Evolutionary conservation across 2,329 filamentous ascomycete species (phyloP).

Genomic region (Pezicula radicicola): DNA sequence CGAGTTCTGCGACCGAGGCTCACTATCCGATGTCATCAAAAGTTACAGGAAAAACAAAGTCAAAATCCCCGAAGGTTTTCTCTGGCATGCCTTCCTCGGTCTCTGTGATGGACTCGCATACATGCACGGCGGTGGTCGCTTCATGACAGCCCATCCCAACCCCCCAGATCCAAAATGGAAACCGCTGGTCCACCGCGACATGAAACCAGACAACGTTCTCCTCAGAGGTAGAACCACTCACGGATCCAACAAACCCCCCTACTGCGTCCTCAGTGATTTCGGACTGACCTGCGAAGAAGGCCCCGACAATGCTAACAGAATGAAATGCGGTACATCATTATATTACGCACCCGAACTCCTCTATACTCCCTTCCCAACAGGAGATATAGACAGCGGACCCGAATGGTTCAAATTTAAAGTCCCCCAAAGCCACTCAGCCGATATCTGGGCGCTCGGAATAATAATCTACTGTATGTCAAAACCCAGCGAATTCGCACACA

Average conservation of each 20-base stretch:
- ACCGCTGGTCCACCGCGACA: constrained; percentile 24
- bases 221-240: constrained; percentile 19
- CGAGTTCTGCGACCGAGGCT: constrained; percentile 26
- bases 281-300: constrained; percentile 20
- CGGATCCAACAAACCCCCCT: constrained; percentile 18
- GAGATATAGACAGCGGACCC: neutral
- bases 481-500: neutral
- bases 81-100: constrained; percentile 25
- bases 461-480: neutral
- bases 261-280: constrained; percentile 25
- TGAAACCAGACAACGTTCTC: constrained; percentile 27
- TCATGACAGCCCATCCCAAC: constrained; percentile 5
- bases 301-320: constrained; percentile 1
- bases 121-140: constrained; percentile 14
- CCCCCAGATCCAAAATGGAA: constrained; percentile 12
- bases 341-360: constrained; percentile 22
- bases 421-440: neutral
- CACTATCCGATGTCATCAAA: constrained; percentile 17
- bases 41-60: constrained; percentile 8
- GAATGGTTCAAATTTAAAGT: neutral
- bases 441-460: neutral
- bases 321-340: constrained; percentile 8
- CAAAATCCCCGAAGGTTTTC: constrained; percentile 18
- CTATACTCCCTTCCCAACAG: constrained; percentile 13
- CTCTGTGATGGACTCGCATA: constrained; percentile 24